Conservation (phyloP, 306 rosid species). For the Casuarina glauca region DNA sequence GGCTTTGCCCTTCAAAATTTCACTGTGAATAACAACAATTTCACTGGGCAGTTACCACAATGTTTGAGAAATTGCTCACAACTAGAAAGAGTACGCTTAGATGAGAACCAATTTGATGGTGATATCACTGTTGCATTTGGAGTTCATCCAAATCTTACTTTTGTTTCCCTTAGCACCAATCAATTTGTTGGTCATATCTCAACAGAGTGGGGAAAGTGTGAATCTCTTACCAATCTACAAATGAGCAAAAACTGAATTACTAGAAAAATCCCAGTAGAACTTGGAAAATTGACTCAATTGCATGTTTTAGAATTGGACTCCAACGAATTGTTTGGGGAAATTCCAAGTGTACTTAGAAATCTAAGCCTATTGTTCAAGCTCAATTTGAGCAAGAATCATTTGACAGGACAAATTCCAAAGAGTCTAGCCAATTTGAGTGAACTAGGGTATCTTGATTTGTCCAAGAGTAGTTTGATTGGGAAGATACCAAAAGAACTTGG, state of each 20-base stretch:
- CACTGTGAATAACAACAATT: slow-evolving; percentile 43
- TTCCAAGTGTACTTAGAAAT: slow-evolving; percentile 27
- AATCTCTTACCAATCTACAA: slow-evolving; percentile 35
- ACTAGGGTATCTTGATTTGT: slow-evolving; percentile 49
- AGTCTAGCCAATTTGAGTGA: slow-evolving; percentile 26
- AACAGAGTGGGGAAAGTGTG: slow-evolving; percentile 51
- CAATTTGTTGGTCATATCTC: slow-evolving; percentile 13
- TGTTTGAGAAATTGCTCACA: slow-evolving; percentile 56
- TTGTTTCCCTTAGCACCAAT: slow-evolving; percentile 37
- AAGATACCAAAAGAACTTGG: slow-evolving; percentile 42
- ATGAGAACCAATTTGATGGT: slow-evolving; percentile 50
- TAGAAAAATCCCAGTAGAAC: slow-evolving; percentile 50
- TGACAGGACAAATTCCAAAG: slow-evolving; percentile 44
- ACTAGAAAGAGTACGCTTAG: slow-evolving; percentile 48
- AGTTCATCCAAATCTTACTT: slow-evolving; percentile 30
- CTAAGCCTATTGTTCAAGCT: slow-evolving; percentile 25
- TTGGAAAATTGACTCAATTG: slow-evolving; percentile 38
- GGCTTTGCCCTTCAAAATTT: slow-evolving; percentile 23
- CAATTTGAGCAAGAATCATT: slow-evolving; percentile 50
- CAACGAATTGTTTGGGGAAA: slow-evolving; percentile 44
- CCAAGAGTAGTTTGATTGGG: slow-evolving; percentile 47
- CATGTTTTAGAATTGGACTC: slow-evolving; percentile 25
- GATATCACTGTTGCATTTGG: slow-evolving; percentile 55
- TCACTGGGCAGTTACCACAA: slow-evolving; percentile 57
- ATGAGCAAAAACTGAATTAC: slow-evolving; percentile 53